phyloP scores from a whole-genome alignment of 1,139 yeast species.

The Oligophagozyma castellii region DNA sequence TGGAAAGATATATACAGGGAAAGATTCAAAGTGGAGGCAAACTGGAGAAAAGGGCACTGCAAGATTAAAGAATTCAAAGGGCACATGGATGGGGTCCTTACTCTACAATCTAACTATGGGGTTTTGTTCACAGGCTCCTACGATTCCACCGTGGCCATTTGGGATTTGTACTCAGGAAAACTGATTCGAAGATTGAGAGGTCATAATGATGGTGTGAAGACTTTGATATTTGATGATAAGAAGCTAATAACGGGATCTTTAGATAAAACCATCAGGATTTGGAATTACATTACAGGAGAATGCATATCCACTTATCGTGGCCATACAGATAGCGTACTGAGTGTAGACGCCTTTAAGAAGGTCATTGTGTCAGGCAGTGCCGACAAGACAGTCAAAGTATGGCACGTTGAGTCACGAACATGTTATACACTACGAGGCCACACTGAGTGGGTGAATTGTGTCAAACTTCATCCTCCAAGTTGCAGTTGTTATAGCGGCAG shows the following conservation, averaged over 20 bases:
- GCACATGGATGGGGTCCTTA: constrained; percentile 78
- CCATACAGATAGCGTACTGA: constrained; percentile 73
- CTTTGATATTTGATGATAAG: constrained; percentile 73
- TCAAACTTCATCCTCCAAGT: constrained; percentile 69
- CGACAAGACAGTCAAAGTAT: constrained; percentile 79
- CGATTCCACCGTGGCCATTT: constrained; percentile 75
- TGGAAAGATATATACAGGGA: constrained; percentile 95
- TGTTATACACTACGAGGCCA: constrained; percentile 91
- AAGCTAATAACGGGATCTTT: constrained; percentile 85
- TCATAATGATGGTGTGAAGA: constrained; percentile 73
- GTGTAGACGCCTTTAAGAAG: constrained; percentile 57
- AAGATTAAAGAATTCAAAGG: constrained; percentile 55
- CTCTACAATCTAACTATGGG: constrained; percentile 70
- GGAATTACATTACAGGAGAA: constrained; percentile 92
- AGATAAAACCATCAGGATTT: constrained; percentile 82
- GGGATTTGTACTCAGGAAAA: constrained; percentile 76
- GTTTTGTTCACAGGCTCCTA: constrained; percentile 82
- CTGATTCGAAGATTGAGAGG: constrained; percentile 67
- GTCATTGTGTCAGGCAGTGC: constrained; percentile 89
- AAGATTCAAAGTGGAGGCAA: constrained; percentile 76
- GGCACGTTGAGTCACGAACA: constrained; percentile 91
- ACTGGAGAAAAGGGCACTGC: constrained; percentile 83
- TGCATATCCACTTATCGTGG: constrained; percentile 90
- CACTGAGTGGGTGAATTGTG: constrained; percentile 82
- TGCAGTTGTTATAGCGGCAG: constrained; percentile 75